Evolutionary conservation across 441 rosid genomes (phyloP).

Genomic region (Sinapis alba): DNA sequence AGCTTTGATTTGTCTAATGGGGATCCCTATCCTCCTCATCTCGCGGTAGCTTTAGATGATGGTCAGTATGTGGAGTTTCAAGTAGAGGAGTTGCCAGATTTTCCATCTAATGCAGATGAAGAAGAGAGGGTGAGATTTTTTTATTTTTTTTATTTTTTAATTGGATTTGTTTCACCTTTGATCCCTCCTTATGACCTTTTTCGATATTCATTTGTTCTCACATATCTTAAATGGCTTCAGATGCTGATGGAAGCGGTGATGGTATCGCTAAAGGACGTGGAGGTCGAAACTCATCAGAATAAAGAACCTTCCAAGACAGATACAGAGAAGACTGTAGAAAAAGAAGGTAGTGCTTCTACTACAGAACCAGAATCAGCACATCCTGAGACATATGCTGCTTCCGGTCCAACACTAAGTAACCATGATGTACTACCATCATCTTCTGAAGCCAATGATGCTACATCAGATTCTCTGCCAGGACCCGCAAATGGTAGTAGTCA

Average conservation of each 20-base stretch:
- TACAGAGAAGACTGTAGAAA: slow-evolving; percentile 46
- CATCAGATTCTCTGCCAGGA: slow-evolving; percentile 35
- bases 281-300: slow-evolving; percentile 49
- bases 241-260: slow-evolving; percentile 90
- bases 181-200: slow-evolving; percentile 1
- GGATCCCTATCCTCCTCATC: slow-evolving; percentile 71
- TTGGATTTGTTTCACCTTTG: neutral
- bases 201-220: slow-evolving; percentile 3
- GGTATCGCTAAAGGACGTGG: slow-evolving; percentile 48
- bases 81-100: slow-evolving; percentile 76
- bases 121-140: slow-evolving; percentile 96
- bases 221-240: slow-evolving; percentile 44
- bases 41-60: slow-evolving; percentile 68
- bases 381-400: slow-evolving; percentile 31
- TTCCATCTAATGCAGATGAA: slow-evolving; percentile 73
- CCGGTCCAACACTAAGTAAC: slow-evolving; percentile 15
- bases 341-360: slow-evolving; percentile 40
- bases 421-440: slow-evolving; percentile 42
- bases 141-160: too few relatives aligned
- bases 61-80: slow-evolving; percentile 86
- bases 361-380: slow-evolving; percentile 24
- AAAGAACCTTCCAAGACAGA: slow-evolving; percentile 44
- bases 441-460: slow-evolving; percentile 42
- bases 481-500: slow-evolving; percentile 15
- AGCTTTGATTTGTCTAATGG: slow-evolving; percentile 82